These are phyloP conservation scores for Pisolithus marmoratus DNA, from an alignment of 768 basidiomycete genomes.

Conservation along the genomic window DNA sequence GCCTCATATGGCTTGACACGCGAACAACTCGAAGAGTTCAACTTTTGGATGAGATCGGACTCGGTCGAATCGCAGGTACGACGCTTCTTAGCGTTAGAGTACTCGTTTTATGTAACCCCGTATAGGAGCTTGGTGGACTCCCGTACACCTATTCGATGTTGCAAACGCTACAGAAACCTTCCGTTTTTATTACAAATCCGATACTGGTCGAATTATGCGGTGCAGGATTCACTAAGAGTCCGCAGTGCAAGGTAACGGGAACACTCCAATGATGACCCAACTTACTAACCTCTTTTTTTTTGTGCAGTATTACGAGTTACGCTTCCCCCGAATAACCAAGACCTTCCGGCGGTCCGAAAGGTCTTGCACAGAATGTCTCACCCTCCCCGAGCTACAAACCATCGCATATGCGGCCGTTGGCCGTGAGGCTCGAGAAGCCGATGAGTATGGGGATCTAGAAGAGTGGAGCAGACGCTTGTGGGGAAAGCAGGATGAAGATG, in stretches of 20 bases:
- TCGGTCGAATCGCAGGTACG: conserved; percentile 19
- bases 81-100: neutral
- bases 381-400: conserved; percentile 44
- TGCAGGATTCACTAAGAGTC: conserved; percentile 77
- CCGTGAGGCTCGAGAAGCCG: conserved; percentile 33
- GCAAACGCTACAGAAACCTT: conserved; percentile 44
- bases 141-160: conserved; percentile 53
- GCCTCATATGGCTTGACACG: conserved; percentile 71
- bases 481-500: conserved; percentile 28
- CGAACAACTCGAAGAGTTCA: conserved; percentile 63
- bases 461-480: conserved; percentile 40
- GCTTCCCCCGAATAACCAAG: conserved; percentile 78
- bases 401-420: conserved; percentile 54
- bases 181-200: conserved; percentile 53
- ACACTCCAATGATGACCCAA: too few species aligned
- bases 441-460: conserved; percentile 42
- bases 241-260: conserved; percentile 45
- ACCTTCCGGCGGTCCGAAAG: conserved; percentile 57
- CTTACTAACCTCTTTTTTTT: neutral
- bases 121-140: conserved; percentile 23
- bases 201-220: conserved; percentile 71
- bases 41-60: conserved; percentile 48
- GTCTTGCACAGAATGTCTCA: conserved; percentile 52
- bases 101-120: neutral
- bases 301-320: conserved; percentile 70